Conservation (phyloP, 2,329 filamentous ascomycete genomes). For the Trichoderma koningii region DNA sequence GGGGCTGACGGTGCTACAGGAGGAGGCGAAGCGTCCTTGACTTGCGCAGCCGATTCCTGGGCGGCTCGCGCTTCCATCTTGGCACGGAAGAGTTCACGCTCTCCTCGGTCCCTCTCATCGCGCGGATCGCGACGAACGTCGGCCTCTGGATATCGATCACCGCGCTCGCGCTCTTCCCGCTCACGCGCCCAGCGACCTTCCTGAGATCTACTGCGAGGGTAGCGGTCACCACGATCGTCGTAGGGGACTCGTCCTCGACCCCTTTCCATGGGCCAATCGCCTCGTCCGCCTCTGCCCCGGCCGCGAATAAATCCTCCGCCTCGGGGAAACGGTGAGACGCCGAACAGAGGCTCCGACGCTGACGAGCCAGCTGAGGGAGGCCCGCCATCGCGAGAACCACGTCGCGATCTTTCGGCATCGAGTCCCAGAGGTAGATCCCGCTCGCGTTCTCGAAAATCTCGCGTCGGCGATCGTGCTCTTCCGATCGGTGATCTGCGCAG, state of each 20-base stretch:
- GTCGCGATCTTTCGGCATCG: constrained; percentile 66
- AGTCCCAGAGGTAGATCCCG: constrained; percentile 61
- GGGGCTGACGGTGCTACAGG: constrained; percentile 60
- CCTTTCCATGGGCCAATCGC: constrained; percentile 47
- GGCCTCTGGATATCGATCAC: constrained; percentile 46
- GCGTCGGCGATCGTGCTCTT: constrained; percentile 65
- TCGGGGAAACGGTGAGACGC: constrained; percentile 52
- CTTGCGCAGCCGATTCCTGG: constrained; percentile 50
- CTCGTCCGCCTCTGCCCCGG: constrained; percentile 51
- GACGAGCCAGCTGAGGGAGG: constrained; percentile 71
- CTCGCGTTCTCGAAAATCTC: constrained; percentile 64
- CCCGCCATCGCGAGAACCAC: constrained; percentile 69
- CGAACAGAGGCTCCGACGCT: constrained; percentile 67
- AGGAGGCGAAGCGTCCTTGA: constrained; percentile 58
- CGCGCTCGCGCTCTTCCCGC: constrained; percentile 56
- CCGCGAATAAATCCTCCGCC: constrained; percentile 60
- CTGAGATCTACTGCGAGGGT: constrained; percentile 66
- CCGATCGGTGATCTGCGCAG: constrained; percentile 60
- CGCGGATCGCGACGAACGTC: constrained; percentile 49
- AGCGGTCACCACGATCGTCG: constrained; percentile 63
- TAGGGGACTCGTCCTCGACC: constrained; percentile 60
- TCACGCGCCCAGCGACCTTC: constrained; percentile 62
- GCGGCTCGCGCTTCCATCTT: constrained; percentile 54
- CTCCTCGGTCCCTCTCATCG: constrained; percentile 50
- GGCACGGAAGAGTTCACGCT: constrained; percentile 51